A percentile compares a stretch with the other conserved stretches of the same genome.
These are phyloP conservation scores for Mucor racemosus DNA, from an alignment of 371 early-diverging fungal genomes.

Conservation along the genomic window DNA sequence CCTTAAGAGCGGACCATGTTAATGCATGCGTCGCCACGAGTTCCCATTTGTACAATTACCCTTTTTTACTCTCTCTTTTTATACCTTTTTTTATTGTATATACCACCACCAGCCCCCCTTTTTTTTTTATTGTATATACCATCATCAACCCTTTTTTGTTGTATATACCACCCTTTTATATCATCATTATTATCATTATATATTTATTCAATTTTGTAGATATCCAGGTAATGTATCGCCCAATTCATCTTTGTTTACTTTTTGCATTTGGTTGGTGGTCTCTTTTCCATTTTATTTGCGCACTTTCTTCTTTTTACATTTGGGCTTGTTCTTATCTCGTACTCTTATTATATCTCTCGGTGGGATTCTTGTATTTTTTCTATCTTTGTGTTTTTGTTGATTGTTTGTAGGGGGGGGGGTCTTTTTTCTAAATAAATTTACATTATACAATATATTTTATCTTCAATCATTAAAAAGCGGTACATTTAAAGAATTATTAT, in stretches of 20 bases:
- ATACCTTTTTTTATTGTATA: neutral
- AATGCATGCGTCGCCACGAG: conserved; percentile 53
- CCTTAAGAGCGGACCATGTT: conserved; percentile 53
- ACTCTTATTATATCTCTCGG: conserved; percentile 8
- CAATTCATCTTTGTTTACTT: neutral
- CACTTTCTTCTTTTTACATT: conserved; percentile 12
- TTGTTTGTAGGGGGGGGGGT: neutral
- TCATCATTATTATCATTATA: neutral
- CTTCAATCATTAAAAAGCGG: too few relatives aligned
- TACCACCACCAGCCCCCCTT: too few relatives aligned
- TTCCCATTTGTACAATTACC: conserved; percentile 17
- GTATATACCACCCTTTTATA: neutral
- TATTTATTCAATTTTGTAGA: neutral
- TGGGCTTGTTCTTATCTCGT: conserved; percentile 22
- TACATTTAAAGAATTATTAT: too few relatives aligned
- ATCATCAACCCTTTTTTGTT: neutral
- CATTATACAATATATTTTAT: too few relatives aligned
- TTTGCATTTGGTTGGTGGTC: conserved; percentile 15
- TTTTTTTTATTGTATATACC: too few relatives aligned
- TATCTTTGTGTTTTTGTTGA: neutral
- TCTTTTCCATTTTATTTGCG: neutral
- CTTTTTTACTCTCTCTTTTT: neutral
- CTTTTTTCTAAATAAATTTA: too few relatives aligned
- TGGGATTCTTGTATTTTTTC: conserved; percentile 20
- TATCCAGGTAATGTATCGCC: conserved; percentile 12